A percentile compares a stretch with the other conserved stretches of the same genome.
phyloP scores from a whole-genome alignment of 2,329 filamentous ascomycete genomes.

The Paracoccidioides brasiliensis region DNA sequence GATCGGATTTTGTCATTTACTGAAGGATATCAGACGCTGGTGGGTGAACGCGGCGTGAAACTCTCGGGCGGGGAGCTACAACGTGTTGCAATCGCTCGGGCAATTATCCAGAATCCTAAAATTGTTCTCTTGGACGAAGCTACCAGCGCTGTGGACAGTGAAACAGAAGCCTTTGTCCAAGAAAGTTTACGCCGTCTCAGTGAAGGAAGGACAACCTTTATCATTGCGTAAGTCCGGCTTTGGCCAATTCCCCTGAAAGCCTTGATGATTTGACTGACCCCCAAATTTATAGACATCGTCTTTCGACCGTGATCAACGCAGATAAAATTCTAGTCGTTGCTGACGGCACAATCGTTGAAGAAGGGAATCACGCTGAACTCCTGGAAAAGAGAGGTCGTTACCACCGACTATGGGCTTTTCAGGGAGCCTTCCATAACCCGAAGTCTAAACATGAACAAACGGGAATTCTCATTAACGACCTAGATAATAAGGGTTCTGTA shows the following conservation, averaged over 20 bases:
- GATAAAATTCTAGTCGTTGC: constrained; percentile 54
- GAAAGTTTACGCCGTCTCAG: constrained; percentile 35
- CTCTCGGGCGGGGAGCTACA: constrained; percentile 42
- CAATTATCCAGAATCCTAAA: constrained; percentile 31
- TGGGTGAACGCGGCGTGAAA: constrained; percentile 38
- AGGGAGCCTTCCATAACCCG: constrained; percentile 24
- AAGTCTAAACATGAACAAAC: background rate
- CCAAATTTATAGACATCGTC: constrained; percentile 39
- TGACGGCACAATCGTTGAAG: constrained; percentile 49
- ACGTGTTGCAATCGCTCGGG: constrained; percentile 36
- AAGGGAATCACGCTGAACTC: constrained; percentile 48
- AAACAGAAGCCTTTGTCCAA: constrained; percentile 36
- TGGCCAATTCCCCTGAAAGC: constrained; percentile 20
- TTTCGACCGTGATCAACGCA: constrained; percentile 57
- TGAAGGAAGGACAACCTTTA: constrained; percentile 39
- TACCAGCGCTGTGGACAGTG: constrained; percentile 37
- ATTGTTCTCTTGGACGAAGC: constrained; percentile 40
- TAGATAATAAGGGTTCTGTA: background rate
- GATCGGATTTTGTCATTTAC: constrained; percentile 49
- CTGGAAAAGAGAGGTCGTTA: constrained; percentile 49
- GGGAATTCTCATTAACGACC: background rate
- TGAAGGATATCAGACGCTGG: constrained; percentile 36
- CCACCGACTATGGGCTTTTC: constrained; percentile 51
- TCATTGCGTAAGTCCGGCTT: constrained; percentile 35
- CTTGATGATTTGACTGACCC: constrained; percentile 11